These are phyloP conservation scores for Fraxinus floribunda DNA, from an alignment of 305 asterid species.

Conservation along the genomic window DNA sequence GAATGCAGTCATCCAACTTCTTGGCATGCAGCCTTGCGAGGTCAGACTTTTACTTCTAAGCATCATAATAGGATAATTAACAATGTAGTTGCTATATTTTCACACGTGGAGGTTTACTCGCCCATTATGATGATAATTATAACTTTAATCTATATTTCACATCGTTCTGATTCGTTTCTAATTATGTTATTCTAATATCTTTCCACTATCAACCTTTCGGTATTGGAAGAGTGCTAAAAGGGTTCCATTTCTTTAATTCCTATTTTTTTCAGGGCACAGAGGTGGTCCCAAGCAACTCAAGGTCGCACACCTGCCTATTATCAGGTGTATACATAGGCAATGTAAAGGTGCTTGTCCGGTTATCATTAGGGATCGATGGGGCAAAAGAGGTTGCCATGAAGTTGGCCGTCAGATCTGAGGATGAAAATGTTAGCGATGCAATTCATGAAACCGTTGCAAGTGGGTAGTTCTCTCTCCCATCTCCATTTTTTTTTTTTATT, in stretches of 20 bases:
- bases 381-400: conserved; percentile 91
- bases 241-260: background rate
- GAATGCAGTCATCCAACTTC: conserved; percentile 75
- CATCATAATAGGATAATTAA: background rate
- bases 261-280: conserved; percentile 65
- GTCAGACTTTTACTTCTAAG: conserved; percentile 34
- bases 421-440: conserved; percentile 67
- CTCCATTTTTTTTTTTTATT: background rate
- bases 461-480: conserved; percentile 38
- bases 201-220: background rate
- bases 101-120: background rate
- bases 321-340: conserved; percentile 84
- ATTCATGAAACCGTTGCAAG: conserved; percentile 87
- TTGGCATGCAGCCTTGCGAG: conserved; percentile 96
- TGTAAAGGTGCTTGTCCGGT: conserved; percentile 79
- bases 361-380: conserved; percentile 74
- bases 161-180: background rate
- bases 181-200: background rate
- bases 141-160: background rate
- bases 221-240: conserved; percentile 9
- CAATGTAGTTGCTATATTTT: background rate
- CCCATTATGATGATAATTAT: background rate
- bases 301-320: conserved; percentile 80
- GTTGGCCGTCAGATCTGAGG: conserved; percentile 81
- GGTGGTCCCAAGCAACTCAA: conserved; percentile 67